Percentiles rank a stretch among this genome's conserved stretches.
Evolutionary conservation across 2,329 filamentous ascomycete species (phyloP).

Genomic region (Calonectria hawksworthii): DNA sequence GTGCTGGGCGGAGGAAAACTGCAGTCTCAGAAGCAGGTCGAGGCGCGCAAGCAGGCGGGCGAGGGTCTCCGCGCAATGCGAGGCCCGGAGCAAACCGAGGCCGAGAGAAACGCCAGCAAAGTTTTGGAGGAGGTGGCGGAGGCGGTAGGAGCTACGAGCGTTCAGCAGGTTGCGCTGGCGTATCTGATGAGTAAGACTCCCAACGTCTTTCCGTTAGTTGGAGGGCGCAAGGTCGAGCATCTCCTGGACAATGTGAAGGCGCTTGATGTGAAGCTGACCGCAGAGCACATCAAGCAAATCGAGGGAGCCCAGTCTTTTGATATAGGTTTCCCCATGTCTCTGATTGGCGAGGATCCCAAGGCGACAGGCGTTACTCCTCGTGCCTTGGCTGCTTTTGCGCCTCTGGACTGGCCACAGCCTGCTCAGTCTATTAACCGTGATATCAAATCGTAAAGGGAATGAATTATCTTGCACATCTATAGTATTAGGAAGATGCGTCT

Average conservation of each 20-base stretch:
- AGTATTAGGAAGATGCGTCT: too few relatives aligned
- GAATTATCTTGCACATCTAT: neutral
- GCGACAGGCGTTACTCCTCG: neutral
- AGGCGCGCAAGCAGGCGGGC: neutral
- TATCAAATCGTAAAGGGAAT: neutral
- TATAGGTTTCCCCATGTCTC: neutral
- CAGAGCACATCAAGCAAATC: neutral
- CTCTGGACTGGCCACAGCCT: neutral
- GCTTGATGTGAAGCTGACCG: neutral
- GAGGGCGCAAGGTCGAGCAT: neutral
- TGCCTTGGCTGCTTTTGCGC: neutral
- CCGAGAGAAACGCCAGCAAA: neutral
- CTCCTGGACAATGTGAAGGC: neutral
- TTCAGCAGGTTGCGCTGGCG: neutral
- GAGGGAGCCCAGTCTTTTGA: neutral
- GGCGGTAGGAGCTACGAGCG: neutral
- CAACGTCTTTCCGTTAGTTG: neutral
- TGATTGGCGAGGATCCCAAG: neutral
- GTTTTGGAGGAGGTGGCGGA: neutral
- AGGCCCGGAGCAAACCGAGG: neutral
- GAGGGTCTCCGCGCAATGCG: neutral
- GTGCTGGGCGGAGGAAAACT: slow-evolving; percentile 64
- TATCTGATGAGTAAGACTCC: neutral
- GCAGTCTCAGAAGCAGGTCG: neutral
- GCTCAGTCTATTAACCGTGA: neutral